Percentiles rank a stretch among this genome's conserved stretches.
Evolutionary conservation across 139 green algal genomes (phyloP).

Genomic region (Closterium sp.): DNA sequence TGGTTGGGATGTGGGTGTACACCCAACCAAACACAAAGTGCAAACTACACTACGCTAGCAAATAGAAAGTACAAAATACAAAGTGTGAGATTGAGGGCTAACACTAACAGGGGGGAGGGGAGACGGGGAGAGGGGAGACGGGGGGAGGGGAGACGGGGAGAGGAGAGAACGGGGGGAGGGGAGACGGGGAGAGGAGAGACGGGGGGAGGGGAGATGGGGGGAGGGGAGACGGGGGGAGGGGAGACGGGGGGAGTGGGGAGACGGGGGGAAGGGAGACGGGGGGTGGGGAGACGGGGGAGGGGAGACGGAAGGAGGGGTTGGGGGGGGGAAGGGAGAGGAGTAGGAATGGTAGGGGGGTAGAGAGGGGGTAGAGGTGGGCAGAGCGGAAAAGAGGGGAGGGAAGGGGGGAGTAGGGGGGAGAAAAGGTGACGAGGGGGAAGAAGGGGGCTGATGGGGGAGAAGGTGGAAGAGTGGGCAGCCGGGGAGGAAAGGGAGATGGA

Average conservation of each 20-base stretch:
- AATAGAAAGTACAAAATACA: too few species aligned
- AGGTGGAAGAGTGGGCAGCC: too few species aligned
- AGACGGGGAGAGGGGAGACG: background rate
- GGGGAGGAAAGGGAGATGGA: too few species aligned
- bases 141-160: background rate
- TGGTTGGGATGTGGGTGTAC: too few species aligned
- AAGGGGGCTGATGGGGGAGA: background rate
- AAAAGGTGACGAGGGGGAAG: background rate
- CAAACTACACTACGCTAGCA: too few species aligned
- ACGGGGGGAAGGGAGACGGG: too few species aligned
- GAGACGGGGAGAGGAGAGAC: background rate
- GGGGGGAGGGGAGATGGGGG: background rate
- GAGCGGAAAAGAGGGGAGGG: background rate
- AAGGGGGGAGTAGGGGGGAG: background rate
- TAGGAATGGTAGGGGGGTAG: too few species aligned
- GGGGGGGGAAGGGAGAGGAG: too few species aligned
- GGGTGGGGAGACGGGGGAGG: too few species aligned
- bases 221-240: background rate
- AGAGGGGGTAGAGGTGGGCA: too few species aligned
- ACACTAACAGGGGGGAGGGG: background rate
- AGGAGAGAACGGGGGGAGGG: background rate
- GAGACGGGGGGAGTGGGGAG: background rate
- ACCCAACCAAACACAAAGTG: too few species aligned
- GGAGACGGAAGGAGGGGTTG: background rate
- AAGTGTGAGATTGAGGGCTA: too few species aligned